phyloP scores from a whole-genome alignment of 2,329 filamentous ascomycete genomes.

The Teratosphaeria zuluensis region DNA sequence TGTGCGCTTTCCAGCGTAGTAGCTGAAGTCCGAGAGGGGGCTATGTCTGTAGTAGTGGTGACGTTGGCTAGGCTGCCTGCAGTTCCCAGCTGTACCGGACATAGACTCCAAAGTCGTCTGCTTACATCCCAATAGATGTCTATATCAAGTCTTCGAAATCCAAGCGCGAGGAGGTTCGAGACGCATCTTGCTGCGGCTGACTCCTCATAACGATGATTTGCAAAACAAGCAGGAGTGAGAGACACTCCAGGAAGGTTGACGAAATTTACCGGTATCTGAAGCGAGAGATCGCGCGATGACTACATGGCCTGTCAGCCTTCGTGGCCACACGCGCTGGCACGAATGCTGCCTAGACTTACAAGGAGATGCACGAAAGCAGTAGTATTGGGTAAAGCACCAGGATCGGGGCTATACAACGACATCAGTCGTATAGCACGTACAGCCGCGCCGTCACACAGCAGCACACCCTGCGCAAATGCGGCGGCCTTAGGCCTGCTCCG shows the following conservation, averaged over 20 bases:
- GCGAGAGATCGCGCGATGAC: conserved; percentile 53
- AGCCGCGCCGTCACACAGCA: neutral
- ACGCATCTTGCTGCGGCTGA: conserved; percentile 45
- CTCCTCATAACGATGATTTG: conserved; percentile 43
- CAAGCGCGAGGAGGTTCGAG: conserved; percentile 52
- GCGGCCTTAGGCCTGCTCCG: neutral
- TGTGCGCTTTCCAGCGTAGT: conserved; percentile 7
- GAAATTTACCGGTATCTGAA: conserved; percentile 53
- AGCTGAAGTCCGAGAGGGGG: conserved; percentile 3
- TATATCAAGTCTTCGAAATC: conserved; percentile 48
- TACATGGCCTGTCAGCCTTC: conserved; percentile 19
- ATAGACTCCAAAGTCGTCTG: conserved; percentile 48
- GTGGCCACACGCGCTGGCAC: neutral
- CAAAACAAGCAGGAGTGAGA: conserved; percentile 51
- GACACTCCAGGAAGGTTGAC: conserved; percentile 49
- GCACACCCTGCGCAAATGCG: neutral
- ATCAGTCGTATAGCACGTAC: conserved; percentile 1
- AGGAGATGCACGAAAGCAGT: conserved; percentile 18
- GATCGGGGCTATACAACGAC: conserved; percentile 18
- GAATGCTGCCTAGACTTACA: conserved; percentile 11
- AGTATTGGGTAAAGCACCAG: conserved; percentile 11
- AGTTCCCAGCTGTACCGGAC: conserved; percentile 43
- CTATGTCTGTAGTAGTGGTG: neutral
- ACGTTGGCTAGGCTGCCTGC: conserved; percentile 4
- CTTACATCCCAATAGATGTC: conserved; percentile 56